A percentile compares a stretch with the other conserved stretches of the same genome.
phyloP scores from a whole-genome alignment of 257 asterid genomes.

The Gardenia jasminoides region DNA sequence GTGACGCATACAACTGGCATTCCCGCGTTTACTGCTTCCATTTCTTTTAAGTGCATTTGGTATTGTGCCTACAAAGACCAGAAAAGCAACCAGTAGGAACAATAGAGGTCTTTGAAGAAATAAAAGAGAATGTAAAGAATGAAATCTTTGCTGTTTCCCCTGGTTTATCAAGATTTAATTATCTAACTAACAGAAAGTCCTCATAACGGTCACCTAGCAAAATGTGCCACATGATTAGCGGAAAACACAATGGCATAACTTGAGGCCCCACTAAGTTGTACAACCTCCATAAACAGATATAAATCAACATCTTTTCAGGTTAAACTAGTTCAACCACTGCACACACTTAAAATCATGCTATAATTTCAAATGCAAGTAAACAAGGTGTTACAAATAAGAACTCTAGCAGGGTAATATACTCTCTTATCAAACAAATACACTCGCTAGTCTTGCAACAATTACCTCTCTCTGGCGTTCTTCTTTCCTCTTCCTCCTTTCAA shows the following conservation, averaged over 20 bases:
- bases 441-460: neutral
- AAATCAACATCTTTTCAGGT: neutral
- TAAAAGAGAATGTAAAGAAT: neutral
- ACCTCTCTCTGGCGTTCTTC: slow-evolving; percentile 99
- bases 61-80: slow-evolving; percentile 61
- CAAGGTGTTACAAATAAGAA: no score
- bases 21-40: slow-evolving; percentile 97
- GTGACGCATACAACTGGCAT: slow-evolving; percentile 81
- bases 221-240: neutral
- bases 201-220: neutral
- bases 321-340: neutral
- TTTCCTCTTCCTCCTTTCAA: slow-evolving; percentile 95
- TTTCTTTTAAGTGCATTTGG: slow-evolving; percentile 76
- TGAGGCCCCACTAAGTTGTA: neutral
- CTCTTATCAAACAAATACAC: neutral
- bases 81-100: slow-evolving; percentile 17
- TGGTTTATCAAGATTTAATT: neutral
- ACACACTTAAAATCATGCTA: neutral
- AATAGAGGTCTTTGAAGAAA: neutral
- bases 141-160: neutral
- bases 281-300: no score
- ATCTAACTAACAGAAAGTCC: neutral
- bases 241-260: neutral
- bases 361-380: no score
- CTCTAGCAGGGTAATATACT: no score